Evolutionary conservation across 805 yeast species (phyloP).

Genomic region (Saturnispora serradocipensis): DNA sequence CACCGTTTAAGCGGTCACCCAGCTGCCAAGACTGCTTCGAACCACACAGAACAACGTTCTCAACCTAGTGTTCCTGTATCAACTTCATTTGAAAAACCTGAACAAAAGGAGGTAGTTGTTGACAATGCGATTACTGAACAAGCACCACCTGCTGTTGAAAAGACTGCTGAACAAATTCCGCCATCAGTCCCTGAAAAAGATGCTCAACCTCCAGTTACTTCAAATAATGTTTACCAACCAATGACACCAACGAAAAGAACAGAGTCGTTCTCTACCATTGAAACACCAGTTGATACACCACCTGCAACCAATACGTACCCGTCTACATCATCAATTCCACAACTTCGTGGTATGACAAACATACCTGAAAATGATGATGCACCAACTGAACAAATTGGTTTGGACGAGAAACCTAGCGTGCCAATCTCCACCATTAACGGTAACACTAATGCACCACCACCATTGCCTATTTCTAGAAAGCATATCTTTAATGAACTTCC

Average conservation of each 20-base stretch:
- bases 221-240: slow-evolving; percentile 11
- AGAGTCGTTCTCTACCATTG: slow-evolving; percentile 17
- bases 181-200: slow-evolving; percentile 2
- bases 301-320: slow-evolving; percentile 4
- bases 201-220: background rate
- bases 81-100: background rate
- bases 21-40: background rate
- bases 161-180: background rate
- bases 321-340: slow-evolving; percentile 3
- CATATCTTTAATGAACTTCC: slow-evolving; percentile 14
- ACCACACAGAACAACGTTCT: background rate
- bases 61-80: background rate
- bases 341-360: slow-evolving; percentile 3
- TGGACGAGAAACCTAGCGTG: background rate
- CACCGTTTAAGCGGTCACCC: background rate
- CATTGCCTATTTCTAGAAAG: slow-evolving; percentile 29
- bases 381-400: background rate
- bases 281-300: slow-evolving; percentile 3
- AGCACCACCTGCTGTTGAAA: background rate
- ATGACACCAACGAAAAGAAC: slow-evolving; percentile 27
- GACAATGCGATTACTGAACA: background rate
- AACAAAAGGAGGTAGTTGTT: background rate
- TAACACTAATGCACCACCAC: slow-evolving; percentile 20
- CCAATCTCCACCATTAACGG: background rate
- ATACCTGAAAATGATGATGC: slow-evolving; percentile 1